A percentile compares a stretch with the other conserved stretches of the same genome.
Conservation (phyloP, 73 alveolate genomes). For the Symbiodinium pilosum region DNA sequence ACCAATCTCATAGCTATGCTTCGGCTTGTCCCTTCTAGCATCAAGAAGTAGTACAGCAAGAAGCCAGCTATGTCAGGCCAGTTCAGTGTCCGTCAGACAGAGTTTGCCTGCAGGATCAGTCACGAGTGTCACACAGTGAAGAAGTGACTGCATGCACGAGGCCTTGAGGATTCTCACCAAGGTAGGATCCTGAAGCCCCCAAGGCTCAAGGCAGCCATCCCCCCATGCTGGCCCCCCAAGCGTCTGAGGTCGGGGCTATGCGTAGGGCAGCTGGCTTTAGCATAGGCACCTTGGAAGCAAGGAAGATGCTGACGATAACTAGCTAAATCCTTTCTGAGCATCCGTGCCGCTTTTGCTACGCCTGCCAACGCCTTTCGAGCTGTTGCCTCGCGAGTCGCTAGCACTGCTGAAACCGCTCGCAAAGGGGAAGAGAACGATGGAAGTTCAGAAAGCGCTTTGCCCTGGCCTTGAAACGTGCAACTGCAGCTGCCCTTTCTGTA, state of each 20-base stretch:
- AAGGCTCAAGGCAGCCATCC: background rate
- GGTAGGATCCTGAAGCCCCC: background rate
- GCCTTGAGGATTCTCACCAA: conserved; percentile 34
- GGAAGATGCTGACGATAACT: background rate
- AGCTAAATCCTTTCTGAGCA: background rate
- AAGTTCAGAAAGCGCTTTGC: no score
- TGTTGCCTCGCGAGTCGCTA: background rate
- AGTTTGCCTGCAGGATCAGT: background rate
- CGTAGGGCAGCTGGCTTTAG: conserved; percentile 21
- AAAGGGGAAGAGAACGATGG: no score
- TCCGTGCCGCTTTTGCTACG: background rate
- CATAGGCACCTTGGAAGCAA: background rate
- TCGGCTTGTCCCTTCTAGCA: no score
- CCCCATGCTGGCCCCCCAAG: background rate
- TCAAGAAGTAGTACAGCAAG: no score
- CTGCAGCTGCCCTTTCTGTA: background rate
- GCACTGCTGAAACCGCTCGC: no score
- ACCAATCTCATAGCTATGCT: no score
- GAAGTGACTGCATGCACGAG: background rate
- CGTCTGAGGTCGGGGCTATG: background rate
- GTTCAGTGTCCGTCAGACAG: background rate
- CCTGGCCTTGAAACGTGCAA: conserved; percentile 15
- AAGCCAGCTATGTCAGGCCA: no score
- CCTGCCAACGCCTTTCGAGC: conserved; percentile 15
- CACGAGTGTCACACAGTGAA: background rate